These are phyloP conservation scores for Micractinium sp. DNA, from an alignment of 139 green algal genomes.

Conservation along the genomic window DNA sequence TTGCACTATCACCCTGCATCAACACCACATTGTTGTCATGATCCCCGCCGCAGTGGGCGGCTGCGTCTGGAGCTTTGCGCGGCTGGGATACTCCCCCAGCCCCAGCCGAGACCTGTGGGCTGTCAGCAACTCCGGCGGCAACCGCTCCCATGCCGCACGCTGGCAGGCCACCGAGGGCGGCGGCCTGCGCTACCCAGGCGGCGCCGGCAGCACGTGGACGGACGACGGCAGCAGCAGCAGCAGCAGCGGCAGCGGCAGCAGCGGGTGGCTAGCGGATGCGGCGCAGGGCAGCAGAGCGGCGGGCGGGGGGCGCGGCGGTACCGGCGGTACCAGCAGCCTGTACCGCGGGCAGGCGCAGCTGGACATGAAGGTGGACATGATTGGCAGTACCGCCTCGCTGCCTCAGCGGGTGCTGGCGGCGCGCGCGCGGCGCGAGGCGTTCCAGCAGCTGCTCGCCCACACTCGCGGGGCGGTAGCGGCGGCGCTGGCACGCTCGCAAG, in stretches of 20 bases:
- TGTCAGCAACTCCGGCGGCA: not conserved
- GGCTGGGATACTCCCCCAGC: constrained; percentile 4
- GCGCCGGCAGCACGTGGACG: not conserved
- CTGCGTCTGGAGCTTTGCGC: constrained; percentile 1
- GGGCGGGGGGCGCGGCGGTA: too few species aligned
- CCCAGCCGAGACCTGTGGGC: not conserved
- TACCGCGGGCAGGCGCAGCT: not conserved
- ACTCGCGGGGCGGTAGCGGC: not conserved
- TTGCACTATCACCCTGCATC: too few species aligned
- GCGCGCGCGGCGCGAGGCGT: not conserved
- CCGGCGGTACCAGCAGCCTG: not conserved
- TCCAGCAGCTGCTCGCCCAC: not conserved
- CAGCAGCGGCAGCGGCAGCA: not conserved
- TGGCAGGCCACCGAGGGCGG: not conserved
- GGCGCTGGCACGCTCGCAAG: not conserved
- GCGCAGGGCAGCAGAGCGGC: too few species aligned
- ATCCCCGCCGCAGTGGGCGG: not conserved
- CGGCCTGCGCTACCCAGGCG: not conserved
- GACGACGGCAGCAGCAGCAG: not conserved
- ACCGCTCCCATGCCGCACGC: not conserved
- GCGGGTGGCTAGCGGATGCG: not conserved
- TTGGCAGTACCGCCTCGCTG: not conserved
- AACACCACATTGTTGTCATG: not conserved
- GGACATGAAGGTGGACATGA: too few species aligned
- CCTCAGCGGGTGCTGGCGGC: not conserved